Base-by-base conservation (phyloP, 1,284 basidiomycete genomes). In the Pterula multifida region DNA sequence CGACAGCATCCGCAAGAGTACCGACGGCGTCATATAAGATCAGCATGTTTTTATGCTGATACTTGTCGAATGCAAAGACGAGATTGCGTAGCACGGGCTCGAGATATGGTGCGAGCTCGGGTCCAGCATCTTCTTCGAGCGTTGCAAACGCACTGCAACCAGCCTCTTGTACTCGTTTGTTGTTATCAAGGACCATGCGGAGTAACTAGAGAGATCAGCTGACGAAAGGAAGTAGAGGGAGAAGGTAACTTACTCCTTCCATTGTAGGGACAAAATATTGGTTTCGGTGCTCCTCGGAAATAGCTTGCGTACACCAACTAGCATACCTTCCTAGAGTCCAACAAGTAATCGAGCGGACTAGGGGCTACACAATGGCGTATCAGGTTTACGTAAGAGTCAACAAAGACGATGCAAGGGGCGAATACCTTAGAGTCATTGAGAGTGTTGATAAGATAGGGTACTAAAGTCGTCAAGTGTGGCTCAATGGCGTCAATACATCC, bases 261-360 rank as follows among this genome's bases (percentile, higher is more conserved):
- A 98, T 90, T 23, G 91, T 93, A 0, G 96, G 95, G 25, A 98
- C 83, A 63, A 98, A 98, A 70, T 87, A 98, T 50, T 76, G 77
- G 53, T 78, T 83, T 69, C 85, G 88, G 68, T 97, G 92, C 56
- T 94, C 91, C 54, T 82, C 84, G 25, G 77, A 86, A 55, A 77
- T 74, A 23, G 85, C 80, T 56, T 89, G 85, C 6, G 87, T 88
- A 57, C 88, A 91, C 96, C 96, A 98, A 61, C 85, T 90, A 32
- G 95, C 92, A 67, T 99, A 99, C 47, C 96, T 84, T n/a, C 95
- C 94, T 13, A 99, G 75, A 0, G 95, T 98, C 96, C 96, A 99
- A 66, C 96, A 99, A 15, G 95, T 93, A 64, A 99, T 99, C 12
- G 94, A 97, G 49, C 96, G 86, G 3, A 99, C 91, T 26, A 98